These are phyloP conservation scores for Wakefieldia striispora DNA, from an alignment of 768 basidiomycete genomes.

Conservation along the genomic window DNA sequence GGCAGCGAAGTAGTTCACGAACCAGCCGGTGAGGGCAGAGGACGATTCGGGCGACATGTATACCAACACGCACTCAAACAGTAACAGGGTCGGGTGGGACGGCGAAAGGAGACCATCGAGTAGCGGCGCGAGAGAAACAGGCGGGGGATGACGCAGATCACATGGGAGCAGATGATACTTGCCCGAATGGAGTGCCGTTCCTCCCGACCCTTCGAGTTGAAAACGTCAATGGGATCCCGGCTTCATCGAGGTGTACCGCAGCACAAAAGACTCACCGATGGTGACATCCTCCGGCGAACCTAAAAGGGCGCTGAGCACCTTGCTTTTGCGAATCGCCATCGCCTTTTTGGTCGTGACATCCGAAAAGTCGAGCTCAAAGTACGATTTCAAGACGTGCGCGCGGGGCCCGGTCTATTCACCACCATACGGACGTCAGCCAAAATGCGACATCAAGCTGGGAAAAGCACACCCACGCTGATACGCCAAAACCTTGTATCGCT, in stretches of 20 bases:
- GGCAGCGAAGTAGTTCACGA: constrained; percentile 48
- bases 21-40: constrained; percentile 65
- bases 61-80: constrained; percentile 91
- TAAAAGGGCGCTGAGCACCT: constrained; percentile 32
- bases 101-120: constrained; percentile 50
- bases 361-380: constrained; percentile 90
- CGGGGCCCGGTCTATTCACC: constrained; percentile 52
- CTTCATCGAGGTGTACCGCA: too few relatives aligned
- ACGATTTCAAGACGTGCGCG: constrained; percentile 50
- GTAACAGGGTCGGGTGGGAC: constrained; percentile 65
- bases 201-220: constrained; percentile 3
- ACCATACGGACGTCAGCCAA: constrained; percentile 6
- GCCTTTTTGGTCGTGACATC: constrained; percentile 84
- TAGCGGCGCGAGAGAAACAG: constrained; percentile 42
- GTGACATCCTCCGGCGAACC: constrained; percentile 14
- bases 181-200: constrained; percentile 51
- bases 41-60: constrained; percentile 72
- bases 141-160: constrained; percentile 66
- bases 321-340: constrained; percentile 71
- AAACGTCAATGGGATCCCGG: background rate
- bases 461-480: constrained; percentile 56
- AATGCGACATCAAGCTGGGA: background rate
- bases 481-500: constrained; percentile 97
- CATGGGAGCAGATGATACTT: constrained; percentile 64
- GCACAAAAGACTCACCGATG: constrained; percentile 7